Base-by-base conservation (phyloP, 1,284 basidiomycete species). In the Fomitiporia mediterranea region DNA sequence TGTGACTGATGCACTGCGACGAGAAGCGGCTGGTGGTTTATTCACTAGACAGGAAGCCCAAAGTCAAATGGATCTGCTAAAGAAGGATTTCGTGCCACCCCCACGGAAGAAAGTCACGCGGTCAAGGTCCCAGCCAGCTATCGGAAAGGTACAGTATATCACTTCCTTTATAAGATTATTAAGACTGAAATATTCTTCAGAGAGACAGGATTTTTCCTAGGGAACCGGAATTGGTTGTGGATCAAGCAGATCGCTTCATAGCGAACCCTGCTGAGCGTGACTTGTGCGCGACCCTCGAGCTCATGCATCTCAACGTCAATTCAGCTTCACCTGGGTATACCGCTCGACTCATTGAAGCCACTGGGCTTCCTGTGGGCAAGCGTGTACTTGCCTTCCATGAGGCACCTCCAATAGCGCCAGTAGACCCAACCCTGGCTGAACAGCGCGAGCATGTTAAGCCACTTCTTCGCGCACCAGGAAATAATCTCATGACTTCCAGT, bases 371-470 rank as follows among this genome's bases (percentile, higher is more conserved):
- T 9, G 70, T 89, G 51, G 86, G 86, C 63, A 81, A 83, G 25
- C 84, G 89, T 28, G 83, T 92, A 21, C 76, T 92, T 3, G 82
- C 85, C 1, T 92, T 89, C 67, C 84, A 89, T 64, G 86, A 91
- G 66, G 79, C 80, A 15, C 89, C 89, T 0, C 88, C 88, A 1
- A 67, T 80, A 0, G 78, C 86, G 0, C 81, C 84, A 2, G 82
- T 84, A 1, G 84, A 89, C 61, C 78, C 76, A 2, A 80, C 84
- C 4, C 79, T 91, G 38, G 77, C 83, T 1, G 77, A 86, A 61
- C 88, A 90, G 59, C 81, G 89, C 23, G 84, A 86, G 62, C 81
- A 81, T 54, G 89, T 83, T 0, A 77, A 81, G 15, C 87, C 89
- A 1, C 77, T 91, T 3, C 88, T 89, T 61, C 79, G 81, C 0